Evolutionary conservation across 495 filamentous ascomycete genomes (phyloP), one percentile per base, ranked within the genome.

Genomic region (Talaromyces nanjingensis): DNA sequence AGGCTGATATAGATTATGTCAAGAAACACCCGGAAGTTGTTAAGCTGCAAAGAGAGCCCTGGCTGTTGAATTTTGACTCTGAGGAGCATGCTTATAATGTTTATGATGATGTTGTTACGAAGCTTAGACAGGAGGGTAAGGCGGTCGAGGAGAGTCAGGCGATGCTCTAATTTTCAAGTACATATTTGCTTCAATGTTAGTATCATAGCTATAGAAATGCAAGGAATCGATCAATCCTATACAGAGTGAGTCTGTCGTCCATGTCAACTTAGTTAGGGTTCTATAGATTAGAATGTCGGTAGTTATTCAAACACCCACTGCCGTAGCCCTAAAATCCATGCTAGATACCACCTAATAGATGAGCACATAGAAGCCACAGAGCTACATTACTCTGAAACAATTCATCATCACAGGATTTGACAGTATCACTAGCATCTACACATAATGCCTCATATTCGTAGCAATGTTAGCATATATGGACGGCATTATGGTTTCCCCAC

Each of bases 11-110:
- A 82, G 74, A 77, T 29, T 74, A 78, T 52, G 80, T 84, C 34
- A 77, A 81, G 65, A 77, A 84, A 56, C 78, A 88, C 65, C 88
- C 88, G 0, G 77, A 84, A 63, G 79, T 87, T 57, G 78, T 81
- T 29, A 71, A 86, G 31, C 71, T 81, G 29, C 74, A 84, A 42
- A 84, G 85, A 49, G 78, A 79, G 54, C 16, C 54, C 64, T 89
- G 86, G 87, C 66, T 90, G 37, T 73, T 85, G 56, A 76, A 73
- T 22, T 85, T 86, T 70, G 87, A 90, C 64, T 79, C 84, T 16
- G 87, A 90, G 74, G 71, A 70, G 61, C 86, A 87, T 66, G 77
- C 79, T 6, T 81, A 85, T 59, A 77, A 83, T 62, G 77, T 84
- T 55, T 86, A 83, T 53, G 70, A 68, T 49, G 73, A 77, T 57